phyloP scores from a whole-genome alignment of 345 rosid species.

The Isatis tinctoria region DNA sequence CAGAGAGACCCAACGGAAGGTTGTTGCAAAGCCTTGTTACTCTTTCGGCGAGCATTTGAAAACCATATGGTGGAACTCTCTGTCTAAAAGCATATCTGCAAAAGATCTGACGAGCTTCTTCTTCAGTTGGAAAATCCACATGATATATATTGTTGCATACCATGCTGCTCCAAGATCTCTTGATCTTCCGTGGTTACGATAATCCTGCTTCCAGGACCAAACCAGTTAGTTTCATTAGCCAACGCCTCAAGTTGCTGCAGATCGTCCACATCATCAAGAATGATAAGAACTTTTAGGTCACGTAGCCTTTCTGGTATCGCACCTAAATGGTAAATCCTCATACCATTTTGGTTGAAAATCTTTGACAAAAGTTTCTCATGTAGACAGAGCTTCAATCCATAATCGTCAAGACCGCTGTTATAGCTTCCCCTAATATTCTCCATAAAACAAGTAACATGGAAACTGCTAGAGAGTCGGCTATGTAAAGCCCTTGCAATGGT shows the following conservation, averaged over 20 bases:
- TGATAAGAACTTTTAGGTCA: no score
- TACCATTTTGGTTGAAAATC: no score
- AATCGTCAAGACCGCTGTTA: background rate
- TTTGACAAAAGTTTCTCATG: slow-evolving; percentile 15
- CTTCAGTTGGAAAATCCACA: background rate
- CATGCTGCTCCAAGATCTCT: background rate
- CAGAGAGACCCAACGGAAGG: no score
- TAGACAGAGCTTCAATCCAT: background rate
- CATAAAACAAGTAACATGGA: background rate
- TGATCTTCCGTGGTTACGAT: background rate
- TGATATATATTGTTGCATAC: background rate
- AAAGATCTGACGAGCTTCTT: background rate
- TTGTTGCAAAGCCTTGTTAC: background rate
- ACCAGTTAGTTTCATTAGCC: background rate
- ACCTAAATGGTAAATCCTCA: no score
- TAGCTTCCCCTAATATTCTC: background rate
- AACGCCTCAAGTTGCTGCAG: background rate
- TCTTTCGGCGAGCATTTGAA: background rate
- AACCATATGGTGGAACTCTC: background rate
- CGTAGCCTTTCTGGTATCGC: no score
- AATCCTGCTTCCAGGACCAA: background rate
- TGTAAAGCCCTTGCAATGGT: slow-evolving; percentile 4
- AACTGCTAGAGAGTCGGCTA: background rate
- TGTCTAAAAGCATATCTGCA: background rate
- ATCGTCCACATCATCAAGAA: background rate